Percentiles rank a stretch among this genome's conserved stretches.
Conservation (phyloP, 169 alveolate species). For the Plasmodium fragile region DNA sequence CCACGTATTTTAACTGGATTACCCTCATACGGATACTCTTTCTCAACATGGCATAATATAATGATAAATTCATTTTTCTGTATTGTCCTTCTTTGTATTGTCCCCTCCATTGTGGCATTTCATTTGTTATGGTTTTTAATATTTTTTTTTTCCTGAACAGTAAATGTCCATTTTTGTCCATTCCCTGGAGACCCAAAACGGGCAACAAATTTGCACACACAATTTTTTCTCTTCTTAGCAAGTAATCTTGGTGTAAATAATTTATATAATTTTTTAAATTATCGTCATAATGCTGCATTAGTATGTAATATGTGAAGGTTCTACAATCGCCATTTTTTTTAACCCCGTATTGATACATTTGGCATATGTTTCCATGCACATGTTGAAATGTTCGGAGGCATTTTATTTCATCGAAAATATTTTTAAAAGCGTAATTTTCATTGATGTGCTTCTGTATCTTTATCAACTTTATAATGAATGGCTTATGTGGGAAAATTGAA, state of each 20-base stretch:
- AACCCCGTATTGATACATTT: slow-evolving; percentile 40
- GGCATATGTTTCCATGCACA: slow-evolving; percentile 14
- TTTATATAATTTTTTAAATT: slow-evolving; percentile 32
- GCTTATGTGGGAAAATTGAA: neutral
- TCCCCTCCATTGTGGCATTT: neutral
- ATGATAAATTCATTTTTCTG: neutral
- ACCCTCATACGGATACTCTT: neutral
- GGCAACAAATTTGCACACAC: neutral
- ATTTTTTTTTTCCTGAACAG: slow-evolving; percentile 19
- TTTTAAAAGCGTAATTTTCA: slow-evolving; percentile 56
- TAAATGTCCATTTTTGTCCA: neutral
- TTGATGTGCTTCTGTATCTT: slow-evolving; percentile 22
- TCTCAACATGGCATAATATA: slow-evolving; percentile 11
- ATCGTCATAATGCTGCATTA: slow-evolving; percentile 30
- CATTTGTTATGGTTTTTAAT: slow-evolving; percentile 1
- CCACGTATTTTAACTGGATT: neutral
- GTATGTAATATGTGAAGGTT: slow-evolving; percentile 30
- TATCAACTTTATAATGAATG: slow-evolving; percentile 52
- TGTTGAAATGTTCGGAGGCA: slow-evolving; percentile 32
- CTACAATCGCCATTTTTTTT: slow-evolving; percentile 23
- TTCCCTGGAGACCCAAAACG: neutral
- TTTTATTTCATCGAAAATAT: slow-evolving; percentile 62
- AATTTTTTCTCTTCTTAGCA: slow-evolving; percentile 7
- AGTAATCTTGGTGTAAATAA: slow-evolving; percentile 7
- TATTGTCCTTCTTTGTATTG: slow-evolving; percentile 3